A percentile compares a stretch with the other conserved stretches of the same genome.
Conservation (phyloP, 1,139 yeast genomes). For the Protomyces arabidopsidicola region DNA sequence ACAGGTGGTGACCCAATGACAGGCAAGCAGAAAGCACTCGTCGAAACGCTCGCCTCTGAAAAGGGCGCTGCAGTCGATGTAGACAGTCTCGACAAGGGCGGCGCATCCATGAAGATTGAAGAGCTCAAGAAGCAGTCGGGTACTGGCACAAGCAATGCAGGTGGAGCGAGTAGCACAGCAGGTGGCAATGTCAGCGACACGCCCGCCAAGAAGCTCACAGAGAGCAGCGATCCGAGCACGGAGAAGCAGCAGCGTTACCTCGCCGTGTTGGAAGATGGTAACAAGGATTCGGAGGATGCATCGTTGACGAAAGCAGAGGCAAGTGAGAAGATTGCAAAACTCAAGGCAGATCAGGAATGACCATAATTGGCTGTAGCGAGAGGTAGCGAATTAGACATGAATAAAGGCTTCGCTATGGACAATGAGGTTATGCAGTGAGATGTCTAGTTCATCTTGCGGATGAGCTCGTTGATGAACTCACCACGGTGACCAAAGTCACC, state of each 20-base stretch:
- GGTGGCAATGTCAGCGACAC: background rate
- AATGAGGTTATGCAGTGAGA: background rate
- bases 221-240: background rate
- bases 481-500: conserved; percentile 99
- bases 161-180: conserved; percentile 1
- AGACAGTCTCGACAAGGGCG: conserved; percentile 15
- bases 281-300: conserved; percentile 12
- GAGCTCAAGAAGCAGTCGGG: conserved; percentile 9
- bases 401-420: background rate
- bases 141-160: background rate
- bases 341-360: conserved; percentile 1
- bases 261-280: conserved; percentile 18
- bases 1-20: conserved; percentile 26
- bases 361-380: background rate
- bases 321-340: conserved; percentile 24
- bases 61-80: conserved; percentile 20
- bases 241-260: conserved; percentile 9
- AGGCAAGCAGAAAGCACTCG: conserved; percentile 18
- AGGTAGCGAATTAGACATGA: background rate
- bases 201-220: background rate
- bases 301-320: conserved; percentile 21
- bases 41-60: conserved; percentile 17
- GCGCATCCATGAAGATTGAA: conserved; percentile 18
- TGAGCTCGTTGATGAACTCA: conserved; percentile 94
- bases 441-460: conserved; percentile 87